Conservation (phyloP, 1,284 basidiomycete species). For the Marasmius tenuissimus region DNA sequence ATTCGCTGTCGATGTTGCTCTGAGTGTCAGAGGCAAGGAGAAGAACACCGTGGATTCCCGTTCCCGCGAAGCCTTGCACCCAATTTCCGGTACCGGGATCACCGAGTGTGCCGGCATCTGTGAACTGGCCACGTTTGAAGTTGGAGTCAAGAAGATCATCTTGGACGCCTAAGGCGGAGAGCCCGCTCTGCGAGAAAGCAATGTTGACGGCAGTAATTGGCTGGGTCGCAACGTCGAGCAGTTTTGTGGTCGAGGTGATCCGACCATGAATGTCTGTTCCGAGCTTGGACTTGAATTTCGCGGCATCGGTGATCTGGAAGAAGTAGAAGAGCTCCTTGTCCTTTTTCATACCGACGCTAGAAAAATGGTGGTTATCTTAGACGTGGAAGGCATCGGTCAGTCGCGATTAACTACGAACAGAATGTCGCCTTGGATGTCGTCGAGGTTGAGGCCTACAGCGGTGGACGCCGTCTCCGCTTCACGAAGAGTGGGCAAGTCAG, state of each 20-base stretch:
- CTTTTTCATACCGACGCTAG: conserved; percentile 30
- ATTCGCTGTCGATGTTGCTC: conserved; percentile 17
- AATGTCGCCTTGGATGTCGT: conserved; percentile 23
- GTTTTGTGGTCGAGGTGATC: conserved; percentile 26
- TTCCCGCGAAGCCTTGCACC: conserved; percentile 28
- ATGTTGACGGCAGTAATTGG: conserved; percentile 30
- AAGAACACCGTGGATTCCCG: conserved; percentile 34
- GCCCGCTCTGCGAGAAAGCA: conserved; percentile 27
- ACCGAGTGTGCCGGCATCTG: conserved; percentile 25
- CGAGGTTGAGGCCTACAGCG: conserved; percentile 13
- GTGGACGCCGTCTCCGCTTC: conserved; percentile 7
- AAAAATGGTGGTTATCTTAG: background rate
- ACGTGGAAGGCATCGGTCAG: background rate
- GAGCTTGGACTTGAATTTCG: conserved; percentile 23
- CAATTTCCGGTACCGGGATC: conserved; percentile 28
- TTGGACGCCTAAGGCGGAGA: conserved; percentile 28
- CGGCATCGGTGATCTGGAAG: conserved; percentile 26
- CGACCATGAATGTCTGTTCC: conserved; percentile 26
- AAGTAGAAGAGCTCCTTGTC: conserved; percentile 28
- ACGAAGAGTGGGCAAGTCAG: conserved; percentile 13
- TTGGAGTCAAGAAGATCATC: conserved; percentile 31
- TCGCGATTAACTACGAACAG: conserved; percentile 5
- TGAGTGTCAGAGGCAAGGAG: conserved; percentile 32
- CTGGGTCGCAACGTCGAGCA: conserved; percentile 20
- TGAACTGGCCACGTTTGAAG: conserved; percentile 31